These are phyloP conservation scores for Rutstroemia sydowiana DNA, from an alignment of 2,329 filamentous ascomycete genomes.

Conservation along the genomic window DNA sequence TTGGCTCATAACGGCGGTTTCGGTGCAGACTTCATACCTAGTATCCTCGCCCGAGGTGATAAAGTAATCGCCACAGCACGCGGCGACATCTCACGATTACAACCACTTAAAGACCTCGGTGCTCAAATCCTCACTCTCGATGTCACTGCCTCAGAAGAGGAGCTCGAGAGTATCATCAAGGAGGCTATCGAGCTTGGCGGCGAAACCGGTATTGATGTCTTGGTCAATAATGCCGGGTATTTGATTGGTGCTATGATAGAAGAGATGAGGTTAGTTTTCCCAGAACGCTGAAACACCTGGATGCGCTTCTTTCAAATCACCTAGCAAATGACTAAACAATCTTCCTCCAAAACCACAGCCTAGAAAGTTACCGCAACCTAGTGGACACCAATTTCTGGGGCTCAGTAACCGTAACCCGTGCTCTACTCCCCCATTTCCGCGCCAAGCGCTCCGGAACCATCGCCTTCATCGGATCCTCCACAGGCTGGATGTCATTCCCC, in stretches of 20 bases:
- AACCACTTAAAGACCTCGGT: constrained; percentile 35
- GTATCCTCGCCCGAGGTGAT: constrained; percentile 14
- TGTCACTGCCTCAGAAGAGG: constrained; percentile 34
- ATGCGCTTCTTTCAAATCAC: too few relatives aligned
- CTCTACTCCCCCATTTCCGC: constrained; percentile 41
- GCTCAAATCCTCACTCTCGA: constrained; percentile 40
- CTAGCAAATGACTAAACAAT: too few relatives aligned
- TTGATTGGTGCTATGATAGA: constrained; percentile 24
- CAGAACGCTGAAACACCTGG: constrained; percentile 38
- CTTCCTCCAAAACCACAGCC: too few relatives aligned
- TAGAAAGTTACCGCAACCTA: too few relatives aligned
- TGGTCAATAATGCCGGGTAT: constrained; percentile 32
- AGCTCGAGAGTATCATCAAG: constrained; percentile 33
- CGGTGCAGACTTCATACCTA: constrained; percentile 12
- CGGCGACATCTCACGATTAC: constrained; percentile 29
- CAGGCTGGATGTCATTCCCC: constrained; percentile 11
- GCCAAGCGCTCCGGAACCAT: constrained; percentile 32
- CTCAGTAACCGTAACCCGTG: constrained; percentile 40
- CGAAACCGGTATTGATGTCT: constrained; percentile 25
- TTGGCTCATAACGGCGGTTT: constrained; percentile 21
- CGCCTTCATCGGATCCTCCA: constrained; percentile 13
- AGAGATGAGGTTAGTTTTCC: constrained; percentile 19
- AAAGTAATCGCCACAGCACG: constrained; percentile 16
- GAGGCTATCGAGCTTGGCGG: constrained; percentile 25
- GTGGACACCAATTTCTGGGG: constrained; percentile 42